Evolutionary conservation across 2,329 filamentous ascomycete species (phyloP), one percentile per base, ranked within the genome.

Genomic region (Rhytidhysteron rufulum): DNA sequence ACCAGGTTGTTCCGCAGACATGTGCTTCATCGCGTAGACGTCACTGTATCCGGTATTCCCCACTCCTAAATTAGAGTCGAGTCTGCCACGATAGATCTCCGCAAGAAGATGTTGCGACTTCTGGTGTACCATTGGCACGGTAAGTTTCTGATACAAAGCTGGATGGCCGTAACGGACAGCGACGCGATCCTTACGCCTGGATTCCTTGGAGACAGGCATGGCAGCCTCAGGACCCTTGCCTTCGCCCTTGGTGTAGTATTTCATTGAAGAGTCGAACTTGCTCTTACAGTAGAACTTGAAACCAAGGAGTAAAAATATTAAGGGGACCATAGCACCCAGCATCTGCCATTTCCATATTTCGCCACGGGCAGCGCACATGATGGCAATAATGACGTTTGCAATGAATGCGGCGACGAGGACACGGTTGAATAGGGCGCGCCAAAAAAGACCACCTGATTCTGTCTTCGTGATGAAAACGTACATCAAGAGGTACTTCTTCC

Each of bases 381-480:
- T 71, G 38, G 86, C 87, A 19, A 89, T 80, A 40, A 96, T 77
- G 8, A 88, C 62, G 53, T 95, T 89, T 25, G 87, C 79, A 7
- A 98, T 71, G 20, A 95, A 79, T 1, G 81, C 75, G 20, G 82
- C 87, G 54, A 96, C 91, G 18, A 97, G 70, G 62, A 96, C 75
- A n/a, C 93, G 85, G 65, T 98, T 98, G 74, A 88, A 94, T 5
- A 97, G 65, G 1, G 90, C 80, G 15, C 88, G 82, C 93, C 93
- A 98, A 61, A 88, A 95, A 62, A 86, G 80, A 37, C 93, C 93
- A 7, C 90, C 93, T 0, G 90, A 96, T 61, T 98, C 93, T 20
- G 85, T 95, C 72, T 97, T 98, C 34, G 93, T 98, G 49, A 95
- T 79, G 59, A 96, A 97, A 49, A 96, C 85, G 67, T 98, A 74